A percentile compares a stretch with the other conserved stretches of the same genome.
These are phyloP conservation scores for Starmera quercuum DNA, from an alignment of 805 yeast genomes.

Conservation along the genomic window DNA sequence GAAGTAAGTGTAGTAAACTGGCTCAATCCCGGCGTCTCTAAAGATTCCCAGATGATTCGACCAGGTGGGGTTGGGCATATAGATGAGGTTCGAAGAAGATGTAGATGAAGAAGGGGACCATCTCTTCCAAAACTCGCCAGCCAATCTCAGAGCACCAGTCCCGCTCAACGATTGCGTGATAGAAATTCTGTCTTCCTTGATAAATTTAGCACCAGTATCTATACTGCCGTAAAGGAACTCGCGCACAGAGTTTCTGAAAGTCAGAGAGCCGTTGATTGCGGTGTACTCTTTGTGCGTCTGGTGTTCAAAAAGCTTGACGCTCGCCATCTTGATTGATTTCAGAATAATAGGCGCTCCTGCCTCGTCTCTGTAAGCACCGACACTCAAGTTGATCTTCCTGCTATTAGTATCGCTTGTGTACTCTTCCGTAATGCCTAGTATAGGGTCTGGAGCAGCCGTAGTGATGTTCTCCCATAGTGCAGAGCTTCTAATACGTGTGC, in stretches of 20 bases:
- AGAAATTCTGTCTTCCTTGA: slow-evolving; percentile 55
- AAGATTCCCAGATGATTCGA: slow-evolving; percentile 85
- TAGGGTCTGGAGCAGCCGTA: slow-evolving; percentile 80
- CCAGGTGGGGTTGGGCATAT: slow-evolving; percentile 90
- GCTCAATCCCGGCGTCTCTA: slow-evolving; percentile 58
- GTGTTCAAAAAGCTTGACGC: slow-evolving; percentile 36
- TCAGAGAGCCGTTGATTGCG: slow-evolving; percentile 73
- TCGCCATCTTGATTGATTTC: slow-evolving; percentile 68
- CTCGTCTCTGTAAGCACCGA: slow-evolving; percentile 83
- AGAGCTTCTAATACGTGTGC: too few relatives aligned
- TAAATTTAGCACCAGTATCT: slow-evolving; percentile 44
- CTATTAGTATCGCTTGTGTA: slow-evolving; percentile 59
- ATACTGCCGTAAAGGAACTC: slow-evolving; percentile 67
- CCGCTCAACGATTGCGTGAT: slow-evolving; percentile 90
- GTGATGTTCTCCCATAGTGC: slow-evolving; percentile 30
- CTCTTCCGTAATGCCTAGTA: slow-evolving; percentile 70
- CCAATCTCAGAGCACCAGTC: slow-evolving; percentile 86
- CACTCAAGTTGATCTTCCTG: slow-evolving; percentile 42
- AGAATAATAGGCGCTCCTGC: slow-evolving; percentile 83
- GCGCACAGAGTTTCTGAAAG: slow-evolving; percentile 59
- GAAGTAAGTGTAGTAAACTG: slow-evolving; percentile 65
- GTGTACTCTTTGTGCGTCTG: slow-evolving; percentile 73
- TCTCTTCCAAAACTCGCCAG: slow-evolving; percentile 65
- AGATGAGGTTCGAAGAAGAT: slow-evolving; percentile 28
- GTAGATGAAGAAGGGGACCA: slow-evolving; percentile 46